Evolutionary conservation across 306 rosid species (phyloP), one percentile per base, ranked within the genome.

Genomic region (Neltuma alba): DNA sequence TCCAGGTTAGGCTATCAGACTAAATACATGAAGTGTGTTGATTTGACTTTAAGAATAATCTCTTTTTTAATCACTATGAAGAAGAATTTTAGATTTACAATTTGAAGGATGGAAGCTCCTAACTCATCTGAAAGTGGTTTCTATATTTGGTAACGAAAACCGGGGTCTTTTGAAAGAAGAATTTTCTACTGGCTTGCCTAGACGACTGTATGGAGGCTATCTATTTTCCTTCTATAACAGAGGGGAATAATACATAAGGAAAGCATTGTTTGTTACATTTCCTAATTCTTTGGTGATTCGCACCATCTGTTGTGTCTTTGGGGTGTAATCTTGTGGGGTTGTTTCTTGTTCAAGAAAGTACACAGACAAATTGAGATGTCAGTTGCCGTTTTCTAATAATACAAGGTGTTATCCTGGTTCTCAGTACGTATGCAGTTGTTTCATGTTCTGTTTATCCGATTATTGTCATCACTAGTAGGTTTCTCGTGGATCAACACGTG

Each of bases 1-100:
- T 94, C 87, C 96, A 94, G 98, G 98, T 90, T 85, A 80, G 91
- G 69, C 76, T 45, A 55, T 14, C 69, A 57, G 65, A 66, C 80
- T 15, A 41, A 30, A 74, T 48, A 21, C 54, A 70, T 31, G 23
- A 67, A 30, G 72, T 47, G 14, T 66, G 77, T 83, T 72, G 77
- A 76, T 64, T 78, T 74, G 61, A 69, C 47, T 60, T 33, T 33
- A 41, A 47, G 81, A 30, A 54, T n/a, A 47, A 72, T 58, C 34
- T 54, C 36, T 57, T 27, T 20, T 60, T 79, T 44, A 36, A 36
- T 66, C 74, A 20, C 61, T 11, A 3, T 66, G 42, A 70, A 74
- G 42, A 70, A 74, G 57, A 13, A 13, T 74, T 57, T 50, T 74
- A 37, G 44, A 70, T 1, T 72, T 72, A 57, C 16, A 37, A 8